Evolutionary conservation across 495 filamentous ascomycete genomes (phyloP).

Genomic region (Talaromyces thailandensis): DNA sequence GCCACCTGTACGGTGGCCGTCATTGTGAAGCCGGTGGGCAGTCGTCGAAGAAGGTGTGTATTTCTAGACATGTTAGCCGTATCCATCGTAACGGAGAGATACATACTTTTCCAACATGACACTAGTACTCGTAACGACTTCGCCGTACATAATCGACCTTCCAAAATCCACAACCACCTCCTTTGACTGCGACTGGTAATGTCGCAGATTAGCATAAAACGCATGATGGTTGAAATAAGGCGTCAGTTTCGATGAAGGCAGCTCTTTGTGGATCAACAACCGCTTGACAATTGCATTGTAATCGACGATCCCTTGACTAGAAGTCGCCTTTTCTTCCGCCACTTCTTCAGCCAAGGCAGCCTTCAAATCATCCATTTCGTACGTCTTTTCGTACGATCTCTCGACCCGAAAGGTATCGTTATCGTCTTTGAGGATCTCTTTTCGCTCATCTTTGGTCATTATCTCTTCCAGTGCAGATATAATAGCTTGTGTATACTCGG

Average conservation of each 20-base stretch:
- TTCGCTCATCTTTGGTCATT: conserved; percentile 54
- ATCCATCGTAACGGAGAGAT: conserved; percentile 5
- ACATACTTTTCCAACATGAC: conserved; percentile 83
- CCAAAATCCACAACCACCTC: conserved; percentile 61
- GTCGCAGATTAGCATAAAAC: conserved; percentile 63
- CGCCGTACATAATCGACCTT: conserved; percentile 71
- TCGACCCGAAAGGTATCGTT: conserved; percentile 80
- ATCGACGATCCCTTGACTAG: conserved; percentile 48
- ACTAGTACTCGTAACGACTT: conserved; percentile 90
- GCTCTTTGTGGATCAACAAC: conserved; percentile 57
- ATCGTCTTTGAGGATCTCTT: conserved; percentile 74
- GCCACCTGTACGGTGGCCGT: conserved; percentile 87
- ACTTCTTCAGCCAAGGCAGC: conserved; percentile 31
- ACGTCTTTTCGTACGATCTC: conserved; percentile 40
- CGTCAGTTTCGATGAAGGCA: conserved; percentile 65
- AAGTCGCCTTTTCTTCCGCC: conserved; percentile 20
- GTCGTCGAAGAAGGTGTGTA: conserved; percentile 58
- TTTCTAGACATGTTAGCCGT: conserved; percentile 47
- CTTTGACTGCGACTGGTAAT: conserved; percentile 51
- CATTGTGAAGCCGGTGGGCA: conserved; percentile 79
- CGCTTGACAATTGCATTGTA: conserved; percentile 67
- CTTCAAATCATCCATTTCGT: conserved; percentile 49
- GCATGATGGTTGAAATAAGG: conserved; percentile 82
- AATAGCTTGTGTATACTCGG: conserved; percentile 56
- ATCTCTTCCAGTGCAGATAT: conserved; percentile 57